Base-by-base conservation (phyloP, 169 alveolate genomes). In the Cyclospora cayetanensis region DNA sequence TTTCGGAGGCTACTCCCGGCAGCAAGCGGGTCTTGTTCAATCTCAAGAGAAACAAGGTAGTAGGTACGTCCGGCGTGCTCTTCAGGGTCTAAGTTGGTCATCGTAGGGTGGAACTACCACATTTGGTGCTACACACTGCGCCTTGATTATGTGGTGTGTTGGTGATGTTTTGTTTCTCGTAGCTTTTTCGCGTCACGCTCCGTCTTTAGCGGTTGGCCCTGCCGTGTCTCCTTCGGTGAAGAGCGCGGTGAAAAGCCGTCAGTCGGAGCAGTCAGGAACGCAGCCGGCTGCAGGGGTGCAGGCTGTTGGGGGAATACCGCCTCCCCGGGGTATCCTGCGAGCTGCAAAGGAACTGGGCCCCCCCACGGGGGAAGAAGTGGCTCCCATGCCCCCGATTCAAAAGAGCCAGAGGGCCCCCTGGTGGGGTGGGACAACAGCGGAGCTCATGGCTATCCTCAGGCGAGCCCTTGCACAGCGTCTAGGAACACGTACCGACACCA, bases 151-250 rank as follows among this genome's bases (percentile, higher is more conserved):
- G 4, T 55, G 5, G 20, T 55, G 25, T 55, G 20, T 55, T 55
- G 20, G 22, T 50, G 63, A 18, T 18, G 12, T 50, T 18, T 50
- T 66, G 42, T 66, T 31, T 25, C 7, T 0, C 41, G 25, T 43
- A 72, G 83, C 83, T 9, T 72, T 72, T n/a, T 72, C 83, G 52
- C 52, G 83, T 5, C 83, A 72, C 27, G 83, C 83, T 9, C 83
- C 83, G 5, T 72, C 83, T 41, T 34, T 72, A 20, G 83, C 83
- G 4, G 83, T 72, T n/a, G 83, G 83, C 29, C 83, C 83, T 0
- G 83, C 83, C 3, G 18, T 55, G 31, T 11, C 31, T 11, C 27
- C 35, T 3, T 55, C 83, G 12, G 55, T 22, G 31, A 72, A 72
- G 53, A 39, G 53, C n/a, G n/a, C n/a, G n/a, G n/a, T n/a, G n/a